phyloP scores from a whole-genome alignment of 129 eudicot species.

The Saussurea involucrata region DNA sequence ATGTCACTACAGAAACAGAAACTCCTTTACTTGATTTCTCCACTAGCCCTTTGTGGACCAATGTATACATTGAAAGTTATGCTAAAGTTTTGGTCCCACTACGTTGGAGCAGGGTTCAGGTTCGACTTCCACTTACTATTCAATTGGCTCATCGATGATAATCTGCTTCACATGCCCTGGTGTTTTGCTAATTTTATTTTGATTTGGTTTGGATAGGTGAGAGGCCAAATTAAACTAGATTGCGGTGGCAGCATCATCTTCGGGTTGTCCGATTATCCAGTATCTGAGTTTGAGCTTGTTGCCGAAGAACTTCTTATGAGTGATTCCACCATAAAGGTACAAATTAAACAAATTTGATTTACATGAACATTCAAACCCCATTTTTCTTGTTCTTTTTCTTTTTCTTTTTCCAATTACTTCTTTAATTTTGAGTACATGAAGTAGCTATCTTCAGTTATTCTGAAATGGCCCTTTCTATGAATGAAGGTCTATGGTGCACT shows the following conservation, averaged over 20 bases:
- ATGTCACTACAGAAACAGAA: constrained; percentile 87
- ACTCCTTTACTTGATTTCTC: constrained; percentile 95
- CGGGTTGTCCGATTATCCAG: constrained; percentile 74
- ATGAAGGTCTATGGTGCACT: constrained; percentile 89
- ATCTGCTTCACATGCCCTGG: background rate
- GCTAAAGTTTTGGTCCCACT: constrained; percentile 94
- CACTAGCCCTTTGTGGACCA: constrained; percentile 89
- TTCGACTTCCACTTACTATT: constrained; percentile 19
- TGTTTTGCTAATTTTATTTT: constrained; percentile 4
- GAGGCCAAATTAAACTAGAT: constrained; percentile 87
- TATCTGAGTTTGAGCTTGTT: constrained; percentile 91
- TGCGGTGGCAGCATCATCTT: constrained; percentile 76
- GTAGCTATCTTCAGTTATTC: background rate
- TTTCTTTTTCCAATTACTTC: no score
- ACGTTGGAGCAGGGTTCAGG: constrained; percentile 98
- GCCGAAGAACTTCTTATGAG: constrained; percentile 98
- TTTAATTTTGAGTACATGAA: background rate
- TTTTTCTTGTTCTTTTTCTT: no score
- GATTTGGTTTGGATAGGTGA: constrained; percentile 52
- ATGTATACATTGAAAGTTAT: constrained; percentile 76
- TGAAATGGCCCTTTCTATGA: constrained; percentile 7
- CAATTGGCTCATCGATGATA: background rate
- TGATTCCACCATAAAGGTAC: constrained; percentile 76
- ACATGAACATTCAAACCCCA: no score
- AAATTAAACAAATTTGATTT: constrained; percentile 22